A percentile compares a stretch with the other conserved stretches of the same genome.
Evolutionary conservation across 2,329 filamentous ascomycete genomes (phyloP).

Genomic region (Sporothrix brasiliensis): DNA sequence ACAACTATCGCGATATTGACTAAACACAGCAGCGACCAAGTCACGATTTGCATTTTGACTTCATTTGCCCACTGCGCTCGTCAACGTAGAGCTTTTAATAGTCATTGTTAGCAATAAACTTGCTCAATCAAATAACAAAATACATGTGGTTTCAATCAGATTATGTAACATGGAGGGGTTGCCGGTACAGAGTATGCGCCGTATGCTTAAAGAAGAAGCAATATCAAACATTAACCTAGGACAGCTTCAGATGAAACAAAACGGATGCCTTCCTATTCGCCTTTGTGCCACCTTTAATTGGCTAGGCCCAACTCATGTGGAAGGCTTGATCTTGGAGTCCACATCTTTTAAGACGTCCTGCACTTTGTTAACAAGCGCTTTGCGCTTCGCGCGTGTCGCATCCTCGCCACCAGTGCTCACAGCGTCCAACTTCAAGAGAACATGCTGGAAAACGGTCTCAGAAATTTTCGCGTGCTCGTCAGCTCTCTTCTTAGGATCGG

Average conservation of each 20-base stretch:
- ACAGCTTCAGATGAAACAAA: neutral
- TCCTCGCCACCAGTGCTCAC: conserved; percentile 72
- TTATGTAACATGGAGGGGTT: neutral
- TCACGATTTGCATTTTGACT: neutral
- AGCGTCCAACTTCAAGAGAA: conserved; percentile 74
- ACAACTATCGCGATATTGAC: neutral
- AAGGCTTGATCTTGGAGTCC: conserved; percentile 50
- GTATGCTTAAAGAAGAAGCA: neutral
- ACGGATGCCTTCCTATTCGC: neutral
- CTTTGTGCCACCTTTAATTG: neutral
- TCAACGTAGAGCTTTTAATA: neutral
- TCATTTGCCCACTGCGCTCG: neutral
- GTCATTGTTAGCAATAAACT: too few species aligned
- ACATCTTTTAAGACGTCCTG: conserved; percentile 67
- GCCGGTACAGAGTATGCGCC: neutral
- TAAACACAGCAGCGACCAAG: neutral
- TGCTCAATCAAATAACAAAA: neutral
- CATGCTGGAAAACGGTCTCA: conserved; percentile 75
- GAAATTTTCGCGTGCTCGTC: conserved; percentile 76
- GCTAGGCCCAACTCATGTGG: conserved; percentile 25
- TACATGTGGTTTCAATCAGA: neutral
- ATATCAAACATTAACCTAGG: neutral
- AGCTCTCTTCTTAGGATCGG: conserved; percentile 66
- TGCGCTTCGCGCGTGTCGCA: conserved; percentile 66
- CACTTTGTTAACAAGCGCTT: conserved; percentile 71